Conservation (phyloP, 2,329 filamentous ascomycete genomes). For the Diaporthe aspalathi region DNA sequence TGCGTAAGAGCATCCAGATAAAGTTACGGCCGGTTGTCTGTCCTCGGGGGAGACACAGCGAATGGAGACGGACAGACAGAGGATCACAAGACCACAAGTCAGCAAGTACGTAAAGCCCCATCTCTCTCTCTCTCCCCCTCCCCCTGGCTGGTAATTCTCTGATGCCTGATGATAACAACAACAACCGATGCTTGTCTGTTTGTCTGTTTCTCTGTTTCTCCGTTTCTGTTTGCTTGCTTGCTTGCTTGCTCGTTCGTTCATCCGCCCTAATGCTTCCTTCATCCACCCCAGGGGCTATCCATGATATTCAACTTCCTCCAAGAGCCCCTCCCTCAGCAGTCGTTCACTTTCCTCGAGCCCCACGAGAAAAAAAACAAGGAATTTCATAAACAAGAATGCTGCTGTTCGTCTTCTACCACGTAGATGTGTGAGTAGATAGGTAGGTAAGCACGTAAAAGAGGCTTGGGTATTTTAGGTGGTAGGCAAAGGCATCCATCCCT, state of each 20-base stretch:
- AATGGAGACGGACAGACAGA: background rate
- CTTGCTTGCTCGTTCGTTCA: background rate
- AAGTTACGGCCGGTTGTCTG: too few species aligned
- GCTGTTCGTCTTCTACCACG: background rate
- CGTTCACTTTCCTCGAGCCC: too few species aligned
- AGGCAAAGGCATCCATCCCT: background rate
- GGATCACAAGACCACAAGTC: background rate
- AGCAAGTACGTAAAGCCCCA: background rate
- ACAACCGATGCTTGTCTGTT: conserved; percentile 11
- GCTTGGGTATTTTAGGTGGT: conserved; percentile 3
- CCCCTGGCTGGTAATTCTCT: conserved; percentile 19
- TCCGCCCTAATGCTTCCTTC: background rate
- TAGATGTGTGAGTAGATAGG: background rate
- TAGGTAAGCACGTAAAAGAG: background rate
- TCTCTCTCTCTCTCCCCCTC: conserved; percentile 9
- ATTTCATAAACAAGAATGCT: conserved; percentile 18
- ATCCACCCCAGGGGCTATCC: too few species aligned
- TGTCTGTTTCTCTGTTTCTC: background rate
- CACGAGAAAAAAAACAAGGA: background rate
- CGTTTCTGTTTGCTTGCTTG: background rate
- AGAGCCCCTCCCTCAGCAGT: too few species aligned
- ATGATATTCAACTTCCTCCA: background rate
- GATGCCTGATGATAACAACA: conserved; percentile 25
- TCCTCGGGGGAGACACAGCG: too few species aligned
- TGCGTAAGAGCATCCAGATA: too few species aligned